These are phyloP conservation scores for Colletotrichum lindemuthianum DNA, from an alignment of 2,329 filamentous ascomycete species.

Conservation along the genomic window DNA sequence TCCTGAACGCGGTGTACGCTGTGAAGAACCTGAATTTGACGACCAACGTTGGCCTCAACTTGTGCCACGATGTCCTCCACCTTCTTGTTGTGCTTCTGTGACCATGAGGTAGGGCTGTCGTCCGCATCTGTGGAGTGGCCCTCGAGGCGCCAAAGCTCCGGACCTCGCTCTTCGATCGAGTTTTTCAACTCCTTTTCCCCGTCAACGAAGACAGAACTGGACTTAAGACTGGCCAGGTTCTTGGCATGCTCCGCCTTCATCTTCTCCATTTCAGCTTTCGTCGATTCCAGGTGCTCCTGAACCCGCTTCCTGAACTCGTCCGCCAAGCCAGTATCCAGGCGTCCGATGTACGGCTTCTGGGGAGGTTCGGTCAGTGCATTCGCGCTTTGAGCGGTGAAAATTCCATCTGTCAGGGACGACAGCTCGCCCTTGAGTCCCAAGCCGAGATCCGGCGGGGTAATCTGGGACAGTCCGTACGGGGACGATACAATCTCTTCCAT, in stretches of 20 bases:
- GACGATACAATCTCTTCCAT: constrained; percentile 98
- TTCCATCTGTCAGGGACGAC: constrained; percentile 81
- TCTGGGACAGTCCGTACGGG: constrained; percentile 85
- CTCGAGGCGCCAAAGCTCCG: constrained; percentile 73
- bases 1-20: constrained; percentile 78
- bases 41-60: constrained; percentile 77
- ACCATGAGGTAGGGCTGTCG: constrained; percentile 46
- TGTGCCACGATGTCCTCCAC: constrained; percentile 80
- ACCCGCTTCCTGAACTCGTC: constrained; percentile 87
- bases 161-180: constrained; percentile 67
- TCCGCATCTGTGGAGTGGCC: constrained; percentile 59
- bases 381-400: constrained; percentile 77
- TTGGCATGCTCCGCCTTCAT: constrained; percentile 84
- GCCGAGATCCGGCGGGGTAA: constrained; percentile 86
- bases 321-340: constrained; percentile 78
- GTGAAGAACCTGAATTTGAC: constrained; percentile 71
- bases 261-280: constrained; percentile 83
- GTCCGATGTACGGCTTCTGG: constrained; percentile 71
- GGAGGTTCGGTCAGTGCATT: constrained; percentile 56
- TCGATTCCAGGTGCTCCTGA: constrained; percentile 74
- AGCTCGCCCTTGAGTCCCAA: constrained; percentile 87
- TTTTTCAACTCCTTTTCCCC: constrained; percentile 81
- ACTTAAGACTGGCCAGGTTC: constrained; percentile 78
- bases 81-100: constrained; percentile 59
- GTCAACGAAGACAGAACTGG: constrained; percentile 73